phyloP scores from a whole-genome alignment of 1,284 basidiomycete species.

The Singerocomus rubriflavus region DNA sequence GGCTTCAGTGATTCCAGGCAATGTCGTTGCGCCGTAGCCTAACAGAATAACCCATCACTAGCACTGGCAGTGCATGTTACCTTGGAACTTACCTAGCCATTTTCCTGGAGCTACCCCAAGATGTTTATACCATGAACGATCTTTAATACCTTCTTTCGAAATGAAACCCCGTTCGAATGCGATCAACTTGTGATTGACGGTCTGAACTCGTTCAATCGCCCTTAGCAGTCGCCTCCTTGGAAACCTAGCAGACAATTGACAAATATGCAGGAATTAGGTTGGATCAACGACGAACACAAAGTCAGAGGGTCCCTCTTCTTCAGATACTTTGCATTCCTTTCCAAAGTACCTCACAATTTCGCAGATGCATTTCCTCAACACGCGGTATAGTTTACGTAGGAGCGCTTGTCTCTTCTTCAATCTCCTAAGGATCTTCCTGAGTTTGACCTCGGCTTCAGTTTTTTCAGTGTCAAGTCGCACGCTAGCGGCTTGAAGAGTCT shows the following conservation, averaged over 20 bases:
- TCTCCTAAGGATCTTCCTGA: slow-evolving; percentile 36
- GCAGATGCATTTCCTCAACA: slow-evolving; percentile 30
- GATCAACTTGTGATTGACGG: slow-evolving; percentile 57
- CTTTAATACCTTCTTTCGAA: slow-evolving; percentile 60
- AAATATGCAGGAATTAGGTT: background rate
- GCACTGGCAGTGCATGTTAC: slow-evolving; percentile 5
- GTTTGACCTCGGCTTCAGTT: slow-evolving; percentile 34
- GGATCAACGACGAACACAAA: slow-evolving; percentile 18
- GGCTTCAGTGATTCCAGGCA: slow-evolving; percentile 62
- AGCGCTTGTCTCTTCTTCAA: slow-evolving; percentile 21
- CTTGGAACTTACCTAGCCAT: slow-evolving; percentile 52
- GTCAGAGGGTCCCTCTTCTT: slow-evolving; percentile 2
- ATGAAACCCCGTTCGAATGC: slow-evolving; percentile 72
- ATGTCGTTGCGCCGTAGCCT: slow-evolving; percentile 63
- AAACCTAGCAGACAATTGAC: slow-evolving; percentile 15
- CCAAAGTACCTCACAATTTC: slow-evolving; percentile 28
- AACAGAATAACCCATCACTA: slow-evolving; percentile 8
- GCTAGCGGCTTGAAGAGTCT: slow-evolving; percentile 50
- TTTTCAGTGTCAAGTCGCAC: slow-evolving; percentile 54
- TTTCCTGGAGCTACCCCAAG: slow-evolving; percentile 73
- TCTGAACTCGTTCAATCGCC: slow-evolving; percentile 48
- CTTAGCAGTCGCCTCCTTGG: slow-evolving; percentile 37
- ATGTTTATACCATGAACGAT: slow-evolving; percentile 70
- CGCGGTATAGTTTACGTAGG: slow-evolving; percentile 13
- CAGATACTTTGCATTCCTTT: slow-evolving; percentile 17